Conservation (phyloP, 495 filamentous ascomycete species). For the Talaromyces nanjingensis region DNA sequence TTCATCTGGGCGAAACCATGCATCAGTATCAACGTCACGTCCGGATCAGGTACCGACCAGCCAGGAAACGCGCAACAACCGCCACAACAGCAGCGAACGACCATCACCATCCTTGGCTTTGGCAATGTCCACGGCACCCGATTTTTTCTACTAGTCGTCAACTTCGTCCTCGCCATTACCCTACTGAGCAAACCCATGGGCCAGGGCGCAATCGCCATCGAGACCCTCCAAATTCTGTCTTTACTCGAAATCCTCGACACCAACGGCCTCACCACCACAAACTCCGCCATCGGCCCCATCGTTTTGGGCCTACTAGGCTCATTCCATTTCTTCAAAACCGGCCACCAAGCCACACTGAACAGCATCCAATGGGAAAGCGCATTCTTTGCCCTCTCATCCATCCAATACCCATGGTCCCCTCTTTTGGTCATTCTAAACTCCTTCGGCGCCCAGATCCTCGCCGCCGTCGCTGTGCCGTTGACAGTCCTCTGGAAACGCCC, state of each 20-base stretch:
- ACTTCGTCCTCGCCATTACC: slow-evolving; percentile 65
- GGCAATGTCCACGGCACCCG: slow-evolving; percentile 87
- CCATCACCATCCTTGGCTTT: slow-evolving; percentile 79
- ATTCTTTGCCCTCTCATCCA: slow-evolving; percentile 77
- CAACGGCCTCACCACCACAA: slow-evolving; percentile 51
- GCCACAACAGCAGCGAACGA: slow-evolving; percentile 38
- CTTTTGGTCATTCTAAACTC: slow-evolving; percentile 77
- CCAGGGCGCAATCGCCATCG: slow-evolving; percentile 68
- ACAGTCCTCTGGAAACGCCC: slow-evolving; percentile 79
- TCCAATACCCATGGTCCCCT: slow-evolving; percentile 86
- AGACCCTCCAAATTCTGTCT: slow-evolving; percentile 78
- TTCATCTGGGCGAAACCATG: slow-evolving; percentile 73
- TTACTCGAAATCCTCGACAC: slow-evolving; percentile 84
- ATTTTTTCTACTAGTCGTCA: slow-evolving; percentile 76
- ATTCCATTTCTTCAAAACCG: slow-evolving; percentile 96
- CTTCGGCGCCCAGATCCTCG: slow-evolving; percentile 81
- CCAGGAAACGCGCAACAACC: slow-evolving; percentile 24
- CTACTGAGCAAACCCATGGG: slow-evolving; percentile 95
- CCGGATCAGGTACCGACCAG: slow-evolving; percentile 13
- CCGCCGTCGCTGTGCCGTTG: slow-evolving; percentile 69
- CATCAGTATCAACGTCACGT: slow-evolving; percentile 48
- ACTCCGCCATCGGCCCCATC: slow-evolving; percentile 73
- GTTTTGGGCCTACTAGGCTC: slow-evolving; percentile 78
- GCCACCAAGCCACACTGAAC: slow-evolving; percentile 83
- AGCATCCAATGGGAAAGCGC: slow-evolving; percentile 96